These are phyloP conservation scores for Arachnomyces sp. DNA, from an alignment of 2,329 filamentous ascomycete species.

Conservation along the genomic window DNA sequence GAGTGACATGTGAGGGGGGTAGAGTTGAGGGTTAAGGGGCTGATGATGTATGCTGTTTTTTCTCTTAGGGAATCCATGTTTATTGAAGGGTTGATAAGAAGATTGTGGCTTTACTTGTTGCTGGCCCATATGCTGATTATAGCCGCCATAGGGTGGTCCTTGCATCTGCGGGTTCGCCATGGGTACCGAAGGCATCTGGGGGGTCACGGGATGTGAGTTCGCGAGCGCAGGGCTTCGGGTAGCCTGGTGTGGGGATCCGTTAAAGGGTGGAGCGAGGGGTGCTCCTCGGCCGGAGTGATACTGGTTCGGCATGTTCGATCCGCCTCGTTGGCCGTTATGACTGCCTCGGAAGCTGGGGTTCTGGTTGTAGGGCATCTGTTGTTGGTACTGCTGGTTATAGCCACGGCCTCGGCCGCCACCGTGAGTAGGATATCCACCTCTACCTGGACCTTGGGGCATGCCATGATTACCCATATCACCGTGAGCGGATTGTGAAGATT, in stretches of 20 bases:
- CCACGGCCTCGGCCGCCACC: constrained; percentile 51
- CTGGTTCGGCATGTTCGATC: constrained; percentile 44
- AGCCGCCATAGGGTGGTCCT: constrained; percentile 50
- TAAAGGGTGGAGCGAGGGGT: constrained; percentile 40
- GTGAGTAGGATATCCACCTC: constrained; percentile 45
- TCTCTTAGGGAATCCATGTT: constrained; percentile 28
- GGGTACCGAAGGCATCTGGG: constrained; percentile 63
- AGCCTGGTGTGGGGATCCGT: constrained; percentile 58
- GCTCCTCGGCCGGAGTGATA: constrained; percentile 40
- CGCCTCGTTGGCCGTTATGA: constrained; percentile 43
- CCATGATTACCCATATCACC: constrained; percentile 59
- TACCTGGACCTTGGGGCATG: constrained; percentile 43
- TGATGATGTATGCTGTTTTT: constrained; percentile 20
- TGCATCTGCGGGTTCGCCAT: constrained; percentile 58
- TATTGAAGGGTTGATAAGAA: constrained; percentile 21
- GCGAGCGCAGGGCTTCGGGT: constrained; percentile 58
- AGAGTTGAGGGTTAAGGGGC: constrained; percentile 15
- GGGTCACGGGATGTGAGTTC: constrained; percentile 58
- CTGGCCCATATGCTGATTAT: constrained; percentile 48
- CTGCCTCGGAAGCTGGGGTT: constrained; percentile 44
- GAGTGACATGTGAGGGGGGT: constrained; percentile 18
- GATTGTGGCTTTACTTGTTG: constrained; percentile 52
- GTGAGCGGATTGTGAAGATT: constrained; percentile 77
- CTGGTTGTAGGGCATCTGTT: constrained; percentile 43
- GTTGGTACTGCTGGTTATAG: constrained; percentile 47